phyloP scores from a whole-genome alignment of 352 stramenopile species.

The Blastocystis sp. region DNA sequence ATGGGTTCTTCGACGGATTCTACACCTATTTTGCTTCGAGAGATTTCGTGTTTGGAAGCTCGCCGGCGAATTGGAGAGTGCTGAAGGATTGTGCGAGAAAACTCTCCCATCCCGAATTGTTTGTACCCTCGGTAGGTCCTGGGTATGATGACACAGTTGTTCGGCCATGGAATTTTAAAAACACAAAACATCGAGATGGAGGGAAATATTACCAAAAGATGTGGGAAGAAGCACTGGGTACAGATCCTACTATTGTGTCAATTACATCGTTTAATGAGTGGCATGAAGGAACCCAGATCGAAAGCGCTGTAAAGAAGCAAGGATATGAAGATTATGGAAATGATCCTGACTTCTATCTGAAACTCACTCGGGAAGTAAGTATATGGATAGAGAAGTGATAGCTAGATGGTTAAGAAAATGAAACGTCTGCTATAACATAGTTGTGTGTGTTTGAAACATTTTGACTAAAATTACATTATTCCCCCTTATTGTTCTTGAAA shows the following conservation, averaged over 20 bases:
- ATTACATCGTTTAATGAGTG: constrained; percentile 66
- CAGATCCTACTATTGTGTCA: constrained; percentile 7
- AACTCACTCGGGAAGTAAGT: constrained; percentile 7
- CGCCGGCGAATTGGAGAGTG: neutral
- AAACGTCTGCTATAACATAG: neutral
- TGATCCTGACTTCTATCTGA: constrained; percentile 51
- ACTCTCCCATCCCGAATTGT: neutral
- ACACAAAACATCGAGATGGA: constrained; percentile 25
- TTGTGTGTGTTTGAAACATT: neutral
- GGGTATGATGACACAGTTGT: constrained; percentile 58
- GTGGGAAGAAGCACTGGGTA: constrained; percentile 55
- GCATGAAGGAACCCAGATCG: constrained; percentile 66
- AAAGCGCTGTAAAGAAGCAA: constrained; percentile 50
- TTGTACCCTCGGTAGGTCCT: constrained; percentile 55
- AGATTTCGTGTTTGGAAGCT: constrained; percentile 62
- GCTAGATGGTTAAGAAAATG: constrained; percentile 29
- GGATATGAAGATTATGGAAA: constrained; percentile 46
- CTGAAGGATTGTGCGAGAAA: neutral
- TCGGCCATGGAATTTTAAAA: constrained; percentile 64
- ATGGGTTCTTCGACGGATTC: constrained; percentile 60
- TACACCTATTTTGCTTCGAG: constrained; percentile 65
- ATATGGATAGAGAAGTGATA: neutral
- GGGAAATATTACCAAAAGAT: constrained; percentile 64
- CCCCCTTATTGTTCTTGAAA: neutral
- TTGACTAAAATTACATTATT: constrained; percentile 24